phyloP scores from a whole-genome alignment of 2,329 filamentous ascomycete genomes.

The Neopestalotiopsis sp. region DNA sequence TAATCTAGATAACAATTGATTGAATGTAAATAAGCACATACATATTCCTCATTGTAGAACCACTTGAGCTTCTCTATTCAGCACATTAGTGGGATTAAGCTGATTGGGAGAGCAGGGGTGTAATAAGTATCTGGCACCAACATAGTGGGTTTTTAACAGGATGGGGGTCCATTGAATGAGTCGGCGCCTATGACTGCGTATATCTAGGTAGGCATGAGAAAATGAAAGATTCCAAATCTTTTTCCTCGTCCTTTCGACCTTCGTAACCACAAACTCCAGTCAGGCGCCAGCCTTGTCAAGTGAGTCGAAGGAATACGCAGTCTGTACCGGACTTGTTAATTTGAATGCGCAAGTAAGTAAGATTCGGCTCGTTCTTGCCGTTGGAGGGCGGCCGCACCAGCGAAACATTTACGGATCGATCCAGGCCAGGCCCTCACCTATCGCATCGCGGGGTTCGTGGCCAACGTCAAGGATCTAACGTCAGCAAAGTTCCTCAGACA shows the following conservation, averaged over 20 bases:
- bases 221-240: conserved; percentile 10
- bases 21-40: too few relatives aligned
- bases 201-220: neutral
- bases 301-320: too few relatives aligned
- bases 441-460: conserved; percentile 13
- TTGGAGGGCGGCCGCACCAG: neutral
- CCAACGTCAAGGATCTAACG: conserved; percentile 9
- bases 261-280: neutral
- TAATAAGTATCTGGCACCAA: too few relatives aligned
- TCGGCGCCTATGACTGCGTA: neutral
- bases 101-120: neutral
- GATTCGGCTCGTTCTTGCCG: neutral
- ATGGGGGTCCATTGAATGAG: neutral
- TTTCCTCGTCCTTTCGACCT: neutral
- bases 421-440: neutral
- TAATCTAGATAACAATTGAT: too few relatives aligned
- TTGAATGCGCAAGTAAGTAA: neutral
- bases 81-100: too few relatives aligned
- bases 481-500: neutral
- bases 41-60: too few relatives aligned
- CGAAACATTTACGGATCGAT: neutral
- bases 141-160: neutral
- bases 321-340: too few relatives aligned
- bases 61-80: too few relatives aligned
- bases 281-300: too few relatives aligned